Conservation (phyloP, 306 rosid genomes). For the Rosa persica region DNA sequence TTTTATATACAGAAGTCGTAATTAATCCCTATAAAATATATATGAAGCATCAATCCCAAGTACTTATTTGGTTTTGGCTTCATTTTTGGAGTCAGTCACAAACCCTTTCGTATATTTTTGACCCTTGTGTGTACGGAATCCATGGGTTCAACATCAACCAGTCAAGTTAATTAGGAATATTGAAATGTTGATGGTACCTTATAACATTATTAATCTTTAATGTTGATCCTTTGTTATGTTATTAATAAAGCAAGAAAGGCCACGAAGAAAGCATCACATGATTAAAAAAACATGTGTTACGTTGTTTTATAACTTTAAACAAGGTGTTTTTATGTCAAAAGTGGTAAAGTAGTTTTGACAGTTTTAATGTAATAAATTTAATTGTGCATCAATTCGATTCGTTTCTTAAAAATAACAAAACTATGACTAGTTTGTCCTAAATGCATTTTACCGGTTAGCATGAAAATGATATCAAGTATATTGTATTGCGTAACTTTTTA, state of each 20-base stretch:
- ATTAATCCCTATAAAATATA: not conserved
- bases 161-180: conserved; percentile 36
- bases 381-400: not conserved
- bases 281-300: not conserved
- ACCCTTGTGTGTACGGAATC: conserved; percentile 38
- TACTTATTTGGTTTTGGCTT: conserved; percentile 2
- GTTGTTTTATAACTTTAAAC: not conserved
- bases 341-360: not conserved
- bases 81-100: not conserved
- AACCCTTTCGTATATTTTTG: conserved; percentile 21
- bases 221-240: not conserved
- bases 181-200: not conserved
- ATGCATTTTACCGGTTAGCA: no score
- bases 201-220: not conserved
- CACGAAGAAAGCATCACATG: not conserved
- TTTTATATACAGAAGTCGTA: not conserved
- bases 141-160: conserved; percentile 28
- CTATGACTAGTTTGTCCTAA: no score
- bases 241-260: not conserved
- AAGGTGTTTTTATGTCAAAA: not conserved
- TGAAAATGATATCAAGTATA: no score
- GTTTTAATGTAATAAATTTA: not conserved
- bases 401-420: no score
- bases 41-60: conserved; percentile 4
- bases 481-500: not conserved